A percentile compares a stretch with the other conserved stretches of the same genome.
Conservation (phyloP, 2,329 filamentous ascomycete species). For the Mycocentrospora acerina region DNA sequence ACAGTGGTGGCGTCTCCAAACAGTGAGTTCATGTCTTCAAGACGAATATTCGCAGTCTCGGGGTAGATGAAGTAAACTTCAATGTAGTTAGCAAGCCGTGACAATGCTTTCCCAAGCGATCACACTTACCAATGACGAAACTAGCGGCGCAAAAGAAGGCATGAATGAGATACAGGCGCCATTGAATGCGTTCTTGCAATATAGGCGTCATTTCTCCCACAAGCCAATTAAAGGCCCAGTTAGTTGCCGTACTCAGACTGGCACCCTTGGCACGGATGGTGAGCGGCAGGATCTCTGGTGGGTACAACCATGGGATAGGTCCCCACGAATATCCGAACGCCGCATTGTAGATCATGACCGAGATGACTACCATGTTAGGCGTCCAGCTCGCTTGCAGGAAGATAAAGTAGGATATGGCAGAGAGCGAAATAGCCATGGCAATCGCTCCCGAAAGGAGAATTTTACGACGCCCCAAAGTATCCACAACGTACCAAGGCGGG, state of each 20-base stretch:
- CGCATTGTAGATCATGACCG: conserved; percentile 98
- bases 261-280: conserved; percentile 97
- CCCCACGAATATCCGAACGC: conserved; percentile 98
- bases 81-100: conserved; percentile 19
- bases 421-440: conserved; percentile 85
- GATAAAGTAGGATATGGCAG: conserved; percentile 91
- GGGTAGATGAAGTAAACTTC: conserved; percentile 96
- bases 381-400: conserved; percentile 80
- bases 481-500: conserved; percentile 95
- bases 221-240: conserved; percentile 98
- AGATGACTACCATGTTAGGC: conserved; percentile 82
- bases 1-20: conserved; percentile 91
- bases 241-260: conserved; percentile 91
- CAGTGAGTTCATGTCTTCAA: conserved; percentile 94
- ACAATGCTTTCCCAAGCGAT: not conserved
- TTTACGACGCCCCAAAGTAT: conserved; percentile 83
- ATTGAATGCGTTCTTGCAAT: conserved; percentile 86
- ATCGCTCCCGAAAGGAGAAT: conserved; percentile 89
- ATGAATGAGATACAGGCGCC: conserved; percentile 92
- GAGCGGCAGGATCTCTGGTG: conserved; percentile 95
- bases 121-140: conserved; percentile 86
- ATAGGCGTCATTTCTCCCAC: conserved; percentile 95
- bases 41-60: conserved; percentile 89
- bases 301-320: conserved; percentile 96
- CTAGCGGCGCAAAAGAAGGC: conserved; percentile 95